Base-by-base conservation (phyloP, 768 basidiomycete species). In the Pleurotus citrinopileatus region DNA sequence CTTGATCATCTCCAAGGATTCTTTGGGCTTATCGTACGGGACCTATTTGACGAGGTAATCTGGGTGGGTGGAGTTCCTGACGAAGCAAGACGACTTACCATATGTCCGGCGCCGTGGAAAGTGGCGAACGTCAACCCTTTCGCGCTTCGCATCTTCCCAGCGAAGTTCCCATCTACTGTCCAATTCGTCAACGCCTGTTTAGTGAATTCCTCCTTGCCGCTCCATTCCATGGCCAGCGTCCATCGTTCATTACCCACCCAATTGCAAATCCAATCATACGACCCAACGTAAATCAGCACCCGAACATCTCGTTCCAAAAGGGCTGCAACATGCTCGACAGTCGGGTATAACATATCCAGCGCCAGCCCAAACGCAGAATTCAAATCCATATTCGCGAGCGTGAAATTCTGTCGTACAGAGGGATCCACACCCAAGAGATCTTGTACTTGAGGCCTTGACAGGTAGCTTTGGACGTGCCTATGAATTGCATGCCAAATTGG, bases 241-340 rank as follows among this genome's bases (percentile, higher is more conserved):
- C 89, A 92, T 25, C 77, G 71, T 60, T 85, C 80, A 64, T 91
- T 91, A 4, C 84, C 86, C 23, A 88, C 69, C 77, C 83, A 86
- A 64, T 89, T 89, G 66, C 88, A 90, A 50, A 83, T 83, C 83
- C 82, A 88, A 59, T 89, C 87, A 55, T 86, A 83, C 27, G 75
- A 76, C 5, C 87, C 88, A 1, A 83, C 84, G 58, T 89, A 90
- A 52, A 86, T 81, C 26, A 93, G 75, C 15, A 85, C 80, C 2
- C 79, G 76, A 23, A 94, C 71, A 0, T 82, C 84, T 17, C 86
- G 81, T 56, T 92, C 89, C 15, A 93, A 80, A 32, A 93, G 77
- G 0, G 76, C 79, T 1, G 80, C 75, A 57, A 89, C 74, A 65
- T 88, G 45, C 23, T 26, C 45, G 4, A 80, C 67, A 48, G 82